phyloP scores from a whole-genome alignment of 306 rosid genomes.

The Cicer bijugum region DNA sequence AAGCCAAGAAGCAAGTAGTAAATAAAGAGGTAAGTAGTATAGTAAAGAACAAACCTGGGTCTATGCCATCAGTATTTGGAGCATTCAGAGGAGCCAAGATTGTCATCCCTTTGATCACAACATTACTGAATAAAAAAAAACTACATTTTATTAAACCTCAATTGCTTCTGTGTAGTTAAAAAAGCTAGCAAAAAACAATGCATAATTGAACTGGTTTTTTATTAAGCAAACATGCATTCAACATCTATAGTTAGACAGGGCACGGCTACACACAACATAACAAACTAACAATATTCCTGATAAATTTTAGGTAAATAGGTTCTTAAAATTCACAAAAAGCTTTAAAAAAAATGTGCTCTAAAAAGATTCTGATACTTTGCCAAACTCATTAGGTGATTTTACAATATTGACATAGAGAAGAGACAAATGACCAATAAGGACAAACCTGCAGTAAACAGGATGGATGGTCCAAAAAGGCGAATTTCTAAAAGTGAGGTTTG shows the following conservation, averaged over 20 bases:
- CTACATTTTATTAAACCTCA: constrained; percentile 6
- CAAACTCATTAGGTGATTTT: not conserved
- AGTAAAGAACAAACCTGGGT: constrained; percentile 67
- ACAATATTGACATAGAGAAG: not conserved
- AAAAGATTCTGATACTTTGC: not conserved
- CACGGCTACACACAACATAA: not conserved
- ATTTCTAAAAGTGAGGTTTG: constrained; percentile 86
- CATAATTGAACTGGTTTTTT: constrained; percentile 16
- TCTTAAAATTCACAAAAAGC: constrained; percentile 5
- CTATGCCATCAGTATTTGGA: constrained; percentile 94
- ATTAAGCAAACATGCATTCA: not conserved
- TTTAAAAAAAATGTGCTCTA: not conserved
- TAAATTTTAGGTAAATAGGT: not conserved
- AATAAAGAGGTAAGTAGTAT: not conserved
- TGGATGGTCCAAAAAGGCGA: constrained; percentile 99
- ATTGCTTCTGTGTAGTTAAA: constrained; percentile 30
- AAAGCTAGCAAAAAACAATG: constrained; percentile 8
- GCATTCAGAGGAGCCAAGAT: constrained; percentile 95
- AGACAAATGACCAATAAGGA: constrained; percentile 28
- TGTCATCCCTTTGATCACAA: constrained; percentile 90
- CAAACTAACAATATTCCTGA: not conserved
- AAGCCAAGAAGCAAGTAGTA: not conserved
- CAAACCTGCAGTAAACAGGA: constrained; percentile 93
- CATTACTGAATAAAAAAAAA: constrained; percentile 71
- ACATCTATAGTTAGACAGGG: not conserved